Base-by-base conservation (phyloP, 2,329 filamentous ascomycete genomes). In the Aureobasidium uvarum region DNA sequence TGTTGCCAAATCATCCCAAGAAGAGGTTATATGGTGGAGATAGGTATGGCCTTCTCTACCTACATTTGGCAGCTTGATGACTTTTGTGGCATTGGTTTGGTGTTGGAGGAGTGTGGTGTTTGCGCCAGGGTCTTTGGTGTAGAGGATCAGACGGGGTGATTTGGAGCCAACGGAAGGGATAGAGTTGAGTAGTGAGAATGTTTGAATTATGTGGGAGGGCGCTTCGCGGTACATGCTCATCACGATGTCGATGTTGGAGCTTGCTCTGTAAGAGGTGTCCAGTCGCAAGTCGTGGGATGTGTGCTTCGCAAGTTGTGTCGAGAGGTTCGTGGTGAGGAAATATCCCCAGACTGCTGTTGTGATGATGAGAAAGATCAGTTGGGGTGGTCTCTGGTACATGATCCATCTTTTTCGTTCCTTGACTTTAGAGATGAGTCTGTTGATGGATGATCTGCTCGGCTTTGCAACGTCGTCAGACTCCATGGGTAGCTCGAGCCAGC, bases 1-100 rank as follows among this genome's bases (percentile, higher is more conserved):
- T 14, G 72, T 72, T 13, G 80, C 77, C 3, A 83, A 75, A 25
- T 69, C 69, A 43, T 81, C 76, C 77, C 78, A 83, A 48, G 72
- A 66, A 16, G 68, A 70, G 4, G 80, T 65, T 39, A 83, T 81
- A 67, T 83, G 81, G 66, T 77, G 71, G 4, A 83, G 75, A 70
- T 79, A 82, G 4, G 80, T 79, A 10, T 78, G 79, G 20, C 77
- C 75, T 69, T 81, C 77, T 41, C 81, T 75, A 25, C 81, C 81
- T 38, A 76, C 67, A 62, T 83, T 83, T 5, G 71, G 71, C 2
- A 74, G 66, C 11, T 67, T 63, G 14, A 69, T 70, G 13, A 77
- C 71, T 6, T 70, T 62, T 39, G 69, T 65, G n/a, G 74, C 74
- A 7, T 67, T 67, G 13, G 74, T 73, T 28, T 59, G 60, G 25